Percentiles rank a stretch among this genome's conserved stretches.
Evolutionary conservation across 2,329 filamentous ascomycete genomes (phyloP).

Genomic region (Biscogniauxia sp.): DNA sequence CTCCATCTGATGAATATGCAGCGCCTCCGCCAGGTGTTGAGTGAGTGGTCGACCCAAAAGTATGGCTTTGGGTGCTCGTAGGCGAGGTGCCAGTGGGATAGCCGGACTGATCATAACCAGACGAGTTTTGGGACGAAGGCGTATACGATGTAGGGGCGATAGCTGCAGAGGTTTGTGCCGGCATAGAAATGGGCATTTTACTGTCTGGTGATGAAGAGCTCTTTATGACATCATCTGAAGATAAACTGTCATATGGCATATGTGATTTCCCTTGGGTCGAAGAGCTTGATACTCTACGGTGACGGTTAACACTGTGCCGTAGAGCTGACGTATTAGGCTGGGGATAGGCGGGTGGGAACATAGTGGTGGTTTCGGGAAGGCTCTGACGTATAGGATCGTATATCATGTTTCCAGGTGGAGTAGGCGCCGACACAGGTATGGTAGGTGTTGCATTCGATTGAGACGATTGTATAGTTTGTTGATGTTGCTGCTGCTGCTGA

Average conservation of each 20-base stretch:
- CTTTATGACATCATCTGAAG: constrained; percentile 34
- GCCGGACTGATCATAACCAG: constrained; percentile 42
- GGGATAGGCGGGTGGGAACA: constrained; percentile 49
- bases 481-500: constrained; percentile 9
- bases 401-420: constrained; percentile 56
- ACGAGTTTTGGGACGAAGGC: constrained; percentile 41
- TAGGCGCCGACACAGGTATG: constrained; percentile 40
- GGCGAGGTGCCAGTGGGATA: constrained; percentile 39
- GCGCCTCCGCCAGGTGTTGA: constrained; percentile 7
- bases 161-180: constrained; percentile 22
- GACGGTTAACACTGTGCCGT: constrained; percentile 40
- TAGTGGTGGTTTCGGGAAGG: constrained; percentile 46
- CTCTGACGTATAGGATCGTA: constrained; percentile 60
- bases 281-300: constrained; percentile 23
- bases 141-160: constrained; percentile 35
- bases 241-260: constrained; percentile 25
- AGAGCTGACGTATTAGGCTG: constrained; percentile 49
- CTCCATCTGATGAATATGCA: constrained; percentile 18
- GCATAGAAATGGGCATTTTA: constrained; percentile 23
- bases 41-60: constrained; percentile 6
- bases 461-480: constrained; percentile 1
- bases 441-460: constrained; percentile 9
- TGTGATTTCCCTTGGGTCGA: constrained; percentile 24
- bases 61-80: constrained; percentile 40
- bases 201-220: constrained; percentile 29